Evolutionary conservation across 305 asterid species (phyloP).

Genomic region (Fraxinus sp.): DNA sequence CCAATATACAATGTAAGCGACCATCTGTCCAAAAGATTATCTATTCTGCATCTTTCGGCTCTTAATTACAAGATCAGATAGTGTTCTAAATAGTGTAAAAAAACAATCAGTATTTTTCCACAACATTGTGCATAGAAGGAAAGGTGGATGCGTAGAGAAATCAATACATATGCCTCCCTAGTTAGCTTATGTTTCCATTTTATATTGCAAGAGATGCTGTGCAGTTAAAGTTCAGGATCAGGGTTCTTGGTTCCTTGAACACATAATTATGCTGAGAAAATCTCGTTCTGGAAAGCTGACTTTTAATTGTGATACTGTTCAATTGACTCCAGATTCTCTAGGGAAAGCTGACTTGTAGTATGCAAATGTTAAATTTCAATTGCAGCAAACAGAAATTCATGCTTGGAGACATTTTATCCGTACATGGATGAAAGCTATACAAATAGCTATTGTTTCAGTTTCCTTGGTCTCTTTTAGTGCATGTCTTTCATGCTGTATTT

Average conservation of each 20-base stretch:
- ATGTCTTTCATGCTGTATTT: neutral
- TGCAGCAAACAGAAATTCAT: neutral
- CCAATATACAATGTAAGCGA: constrained; percentile 75
- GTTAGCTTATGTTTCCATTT: constrained; percentile 9
- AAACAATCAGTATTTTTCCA: neutral
- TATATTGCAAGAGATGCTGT: neutral
- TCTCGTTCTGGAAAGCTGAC: neutral
- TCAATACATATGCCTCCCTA: neutral
- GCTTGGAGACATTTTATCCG: neutral
- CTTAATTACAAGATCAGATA: neutral
- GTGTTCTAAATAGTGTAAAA: neutral
- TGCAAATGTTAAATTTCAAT: neutral
- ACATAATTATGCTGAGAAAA: neutral
- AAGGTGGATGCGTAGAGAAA: neutral
- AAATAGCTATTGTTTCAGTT: neutral
- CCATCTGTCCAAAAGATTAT: constrained; percentile 2
- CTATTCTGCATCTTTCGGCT: constrained; percentile 4
- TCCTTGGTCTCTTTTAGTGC: neutral
- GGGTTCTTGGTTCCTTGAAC: constrained; percentile 4
- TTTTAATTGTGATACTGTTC: neutral
- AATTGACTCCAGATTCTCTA: neutral
- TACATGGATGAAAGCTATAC: neutral
- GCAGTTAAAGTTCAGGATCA: neutral
- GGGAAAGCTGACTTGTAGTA: neutral
- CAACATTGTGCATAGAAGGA: neutral